Evolutionary conservation across 106 monocot species (phyloP), one percentile per base, ranked within the genome.

Genomic region (Dendrobium officinale): DNA sequence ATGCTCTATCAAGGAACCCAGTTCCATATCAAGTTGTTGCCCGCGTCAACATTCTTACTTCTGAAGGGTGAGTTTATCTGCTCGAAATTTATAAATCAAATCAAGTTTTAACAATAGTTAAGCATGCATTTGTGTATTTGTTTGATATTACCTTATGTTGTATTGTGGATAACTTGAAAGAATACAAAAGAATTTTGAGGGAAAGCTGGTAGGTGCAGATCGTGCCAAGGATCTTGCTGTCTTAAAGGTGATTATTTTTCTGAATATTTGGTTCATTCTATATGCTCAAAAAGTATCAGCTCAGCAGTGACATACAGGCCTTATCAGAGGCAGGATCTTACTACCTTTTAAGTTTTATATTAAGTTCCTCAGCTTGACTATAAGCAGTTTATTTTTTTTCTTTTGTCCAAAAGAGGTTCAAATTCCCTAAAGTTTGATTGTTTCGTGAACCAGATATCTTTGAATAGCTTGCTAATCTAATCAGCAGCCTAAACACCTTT

Each of bases 121-220:
- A 51, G 51, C 51, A 17, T 54, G 9, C 31, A 78, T 2, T 40
- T 27, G 10, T 5, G 5, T 15, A 48, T 40, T 44, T 9, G 18
- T 31, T 55, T 73, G 58, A 22, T 37, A 8, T 40, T 55, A 59
- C n/a, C 75, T 72, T 13, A 22, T 66, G 37, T 75, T 31, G 24
- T 77, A 19, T 43, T 80, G 7, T 26, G 81, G 29, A 80, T 67
- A 82, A 75, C 48, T 86, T 86, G 37, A 81, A 83, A 98, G 97
- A 86, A 79, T 98, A 29, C 90, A 92, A 81, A 98, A 94, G 78
- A 92, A 78, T 88, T 95, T 98, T 83, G 94, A 98, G 82, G 94
- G 97, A 44, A 94, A 85, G 81, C 78, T 98, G 81, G 80, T 98
- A 44, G 97, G 97, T 64, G 94, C 92, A 55, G 92, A 94, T 73